Evolutionary conservation across 768 basidiomycete genomes (phyloP), one percentile per base, ranked within the genome.

Genomic region (Podaxis pistillaris): DNA sequence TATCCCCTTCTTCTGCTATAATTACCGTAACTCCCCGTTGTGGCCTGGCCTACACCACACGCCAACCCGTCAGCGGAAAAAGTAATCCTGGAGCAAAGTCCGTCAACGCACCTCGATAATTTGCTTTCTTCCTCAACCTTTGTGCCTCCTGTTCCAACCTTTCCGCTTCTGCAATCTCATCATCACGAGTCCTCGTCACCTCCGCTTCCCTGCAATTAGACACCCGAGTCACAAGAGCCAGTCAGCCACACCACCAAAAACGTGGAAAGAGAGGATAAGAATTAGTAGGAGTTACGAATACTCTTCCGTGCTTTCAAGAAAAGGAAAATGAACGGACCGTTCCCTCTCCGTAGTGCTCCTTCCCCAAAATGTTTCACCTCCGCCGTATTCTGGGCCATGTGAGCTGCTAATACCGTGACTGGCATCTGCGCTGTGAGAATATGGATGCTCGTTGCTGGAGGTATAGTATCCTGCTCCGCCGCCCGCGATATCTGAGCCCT

Each of bases 261-360:
- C 19, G 19, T 6, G 19, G n/a, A 22, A 9, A 38, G 12, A 56
- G 3, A 38, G 2, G 11, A 24, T 38, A 1, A n/a, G n/a, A 24
- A 22, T 33, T 33, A 33, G 33, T 24, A 9, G 4, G 7, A 56
- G 22, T 46, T 50, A 50, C 6, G 49, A 19, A 40, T 40, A 40
- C 37, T 41, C 54, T 40, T 40, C 54, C 37, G 22, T 26, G 8
- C 51, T 53, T 6, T 26, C 37, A 12, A 54, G 28, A 26, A 56
- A 49, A 37, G 61, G 4, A 38, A 56, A 49, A 13, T 38, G 41
- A 22, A 56, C 61, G 46, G n/a, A 56, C 61, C 54, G 61, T 50
- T 62, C 55, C 38, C 15, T 55, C 4, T 36, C 44, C 17, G 17
- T 37, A 11, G 54, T n/a, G 9, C 15, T n/a, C 49, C 38, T 60